These are phyloP conservation scores for Isoetes taiwanensis DNA, from an alignment of 75 land plant species.

Conservation along the genomic window DNA sequence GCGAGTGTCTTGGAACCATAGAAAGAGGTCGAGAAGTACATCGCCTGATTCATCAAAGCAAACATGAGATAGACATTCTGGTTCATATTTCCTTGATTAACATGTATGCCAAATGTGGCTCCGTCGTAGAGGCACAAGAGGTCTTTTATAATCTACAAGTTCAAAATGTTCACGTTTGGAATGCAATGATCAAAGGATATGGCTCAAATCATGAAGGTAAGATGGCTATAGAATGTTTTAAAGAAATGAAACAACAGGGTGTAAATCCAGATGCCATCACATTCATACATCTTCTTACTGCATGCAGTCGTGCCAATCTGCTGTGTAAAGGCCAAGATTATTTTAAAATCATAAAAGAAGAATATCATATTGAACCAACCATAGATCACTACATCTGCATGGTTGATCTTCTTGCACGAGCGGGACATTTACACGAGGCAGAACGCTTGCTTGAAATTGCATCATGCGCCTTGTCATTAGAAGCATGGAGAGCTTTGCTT, in stretches of 20 bases:
- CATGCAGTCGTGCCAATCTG: constrained; percentile 29
- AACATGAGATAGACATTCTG: not conserved
- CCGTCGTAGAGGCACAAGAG: constrained; percentile 9
- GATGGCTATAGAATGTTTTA: constrained; percentile 17
- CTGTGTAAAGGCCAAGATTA: constrained; percentile 15
- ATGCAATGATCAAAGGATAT: constrained; percentile 29
- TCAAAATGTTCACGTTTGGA: constrained; percentile 31
- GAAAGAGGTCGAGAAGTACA: constrained; percentile 12
- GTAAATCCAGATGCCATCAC: constrained; percentile 24
- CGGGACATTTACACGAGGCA: no score
- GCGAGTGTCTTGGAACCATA: constrained; percentile 22
- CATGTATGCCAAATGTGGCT: constrained; percentile 35
- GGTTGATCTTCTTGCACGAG: no score
- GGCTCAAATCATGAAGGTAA: constrained; percentile 17
- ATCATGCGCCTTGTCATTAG: no score
- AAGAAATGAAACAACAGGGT: constrained; percentile 22
- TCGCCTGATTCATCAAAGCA: no score
- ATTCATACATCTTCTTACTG: constrained; percentile 22
- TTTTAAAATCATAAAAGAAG: no score
- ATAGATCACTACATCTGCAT: no score
- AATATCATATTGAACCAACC: no score
- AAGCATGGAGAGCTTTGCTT: no score
- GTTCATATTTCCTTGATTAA: constrained; percentile 22
- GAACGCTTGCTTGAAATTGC: no score
- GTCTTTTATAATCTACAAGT: constrained; percentile 20